Evolutionary conservation across 495 filamentous ascomycete genomes (phyloP), one percentile per base, ranked within the genome.

Genomic region (Hyaloscypha bicolor): DNA sequence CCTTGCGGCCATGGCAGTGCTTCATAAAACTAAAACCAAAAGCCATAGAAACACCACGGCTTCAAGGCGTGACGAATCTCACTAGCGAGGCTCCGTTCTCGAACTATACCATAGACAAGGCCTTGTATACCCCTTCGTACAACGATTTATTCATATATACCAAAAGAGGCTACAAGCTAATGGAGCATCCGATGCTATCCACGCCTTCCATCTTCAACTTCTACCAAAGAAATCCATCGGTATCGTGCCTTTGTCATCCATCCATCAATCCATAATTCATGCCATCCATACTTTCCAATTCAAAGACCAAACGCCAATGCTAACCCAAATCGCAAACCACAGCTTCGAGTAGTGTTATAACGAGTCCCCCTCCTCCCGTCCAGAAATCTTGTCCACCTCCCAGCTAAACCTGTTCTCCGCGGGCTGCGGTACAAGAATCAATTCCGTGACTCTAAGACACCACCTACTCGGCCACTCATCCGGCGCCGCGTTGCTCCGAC

Each of bases 371-470:
- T 55, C n/a, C 25, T 69, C 66, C 14, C 16, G 37, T 8, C 65
- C 69, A 29, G 64, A 67, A 48, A 72, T 69, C 71, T 76, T 64
- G 62, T 76, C 74, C 55, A 80, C 78, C 66, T 86, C 83, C 82
- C 82, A 86, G 63, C 80, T 82, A 63, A 82, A 86, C 55, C 83
- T 75, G 63, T 79, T 79, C 33, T 79, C 81, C 19, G 82, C 82
- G 33, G 79, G 75, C 62, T 84, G 80, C 8, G 83, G 83, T 30
- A 85, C 78, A 59, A 84, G 83, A 9, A 85, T 74, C 29, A 86
- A 66, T 58, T 84, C 83, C 14, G 69, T 74, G 0, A 79, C 80
- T 33, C 62, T 29, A 3, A 72, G 19, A 3, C 53, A 55, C 22
- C 59, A 55, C 37, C 67, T 32, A 42, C 63, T 64, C 19, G 62